These are phyloP conservation scores for Boletus speciosus DNA, from an alignment of 768 basidiomycete genomes.

Conservation along the genomic window DNA sequence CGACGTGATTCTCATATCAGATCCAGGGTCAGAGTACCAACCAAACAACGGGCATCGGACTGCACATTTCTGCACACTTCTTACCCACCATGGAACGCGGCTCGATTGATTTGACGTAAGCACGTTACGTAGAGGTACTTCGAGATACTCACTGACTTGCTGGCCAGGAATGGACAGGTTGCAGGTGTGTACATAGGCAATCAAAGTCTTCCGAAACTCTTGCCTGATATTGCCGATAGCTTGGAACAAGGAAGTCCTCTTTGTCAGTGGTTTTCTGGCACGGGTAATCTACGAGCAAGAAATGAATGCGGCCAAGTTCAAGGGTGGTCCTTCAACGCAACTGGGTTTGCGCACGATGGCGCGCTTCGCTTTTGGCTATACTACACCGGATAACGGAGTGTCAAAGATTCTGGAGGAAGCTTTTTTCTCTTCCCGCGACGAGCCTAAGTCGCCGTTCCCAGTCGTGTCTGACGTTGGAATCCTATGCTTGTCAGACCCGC, in stretches of 20 bases:
- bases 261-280: conserved; percentile 75
- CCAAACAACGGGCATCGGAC: conserved; percentile 78
- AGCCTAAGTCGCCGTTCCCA: conserved; percentile 6
- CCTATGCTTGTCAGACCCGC: neutral
- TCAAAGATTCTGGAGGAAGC: conserved; percentile 12
- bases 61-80: conserved; percentile 72
- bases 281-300: conserved; percentile 85
- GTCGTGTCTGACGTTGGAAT: conserved; percentile 13
- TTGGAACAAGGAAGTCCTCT: conserved; percentile 89
- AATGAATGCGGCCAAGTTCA: conserved; percentile 32
- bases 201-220: neutral
- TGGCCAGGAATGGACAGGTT: conserved; percentile 74
- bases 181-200: conserved; percentile 45
- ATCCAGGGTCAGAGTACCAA: conserved; percentile 79
- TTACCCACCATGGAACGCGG: conserved; percentile 96
- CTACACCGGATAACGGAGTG: conserved; percentile 28
- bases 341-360: conserved; percentile 66
- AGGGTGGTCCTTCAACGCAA: neutral
- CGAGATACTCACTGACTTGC: neutral
- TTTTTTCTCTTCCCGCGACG: conserved; percentile 9
- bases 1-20: neutral
- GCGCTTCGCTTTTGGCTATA: conserved; percentile 67
- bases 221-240: conserved; percentile 36
- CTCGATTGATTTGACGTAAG: conserved; percentile 82
- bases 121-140: neutral